Base-by-base conservation (phyloP, 768 basidiomycete genomes). In the Cubamyces sp. region DNA sequence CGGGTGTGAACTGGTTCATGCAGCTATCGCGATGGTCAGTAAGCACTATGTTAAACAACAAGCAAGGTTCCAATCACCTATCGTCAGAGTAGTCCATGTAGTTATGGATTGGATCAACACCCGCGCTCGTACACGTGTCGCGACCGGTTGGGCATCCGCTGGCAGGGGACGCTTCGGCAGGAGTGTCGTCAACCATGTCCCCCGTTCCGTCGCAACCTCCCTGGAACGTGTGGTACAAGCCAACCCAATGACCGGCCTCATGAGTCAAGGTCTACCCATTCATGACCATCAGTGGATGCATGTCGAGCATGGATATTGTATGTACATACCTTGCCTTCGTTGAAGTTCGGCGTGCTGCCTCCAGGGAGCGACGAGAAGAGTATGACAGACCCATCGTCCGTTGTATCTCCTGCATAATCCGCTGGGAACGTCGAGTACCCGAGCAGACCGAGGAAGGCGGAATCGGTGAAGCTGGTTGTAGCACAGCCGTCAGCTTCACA, bases 231-330 rank as follows among this genome's bases (percentile, higher is more conserved):
- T 85, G 83, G 73, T 78, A 84, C 21, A 85, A 76, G 30, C 84
- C 84, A 60, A 83, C 74, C 84, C 84, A 86, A 73, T 85, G 84
- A 19, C 84, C 83, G 50, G 77, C 79, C 70, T 86, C 85, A 68
- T 86, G 85, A 16, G 79, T 83, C 61, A 82, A 66, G 41, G 81
- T 86, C 70, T 80, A 61, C 19, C 45, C 28, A 23, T 16, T 7
- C 51, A 5, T 15, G 6, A 51, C 47, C 34, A 34, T 34, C 34
- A 34, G 34, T 9, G 34, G 21, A 45, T 21, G 9, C n/a, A 45
- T 21, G 19, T 19, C n/a, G 19, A 21, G 5, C n/a, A n/a, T 21
- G 7, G 43, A 45, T 19, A 21, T 45, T 14, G 12, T 30, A 3
- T 34, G 9, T 50, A 28, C 66, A 11, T 26, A 68, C 69, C 66